These are phyloP conservation scores for Aspergillus costaricaensis DNA, from an alignment of 2,329 filamentous ascomycete species.

Conservation along the genomic window DNA sequence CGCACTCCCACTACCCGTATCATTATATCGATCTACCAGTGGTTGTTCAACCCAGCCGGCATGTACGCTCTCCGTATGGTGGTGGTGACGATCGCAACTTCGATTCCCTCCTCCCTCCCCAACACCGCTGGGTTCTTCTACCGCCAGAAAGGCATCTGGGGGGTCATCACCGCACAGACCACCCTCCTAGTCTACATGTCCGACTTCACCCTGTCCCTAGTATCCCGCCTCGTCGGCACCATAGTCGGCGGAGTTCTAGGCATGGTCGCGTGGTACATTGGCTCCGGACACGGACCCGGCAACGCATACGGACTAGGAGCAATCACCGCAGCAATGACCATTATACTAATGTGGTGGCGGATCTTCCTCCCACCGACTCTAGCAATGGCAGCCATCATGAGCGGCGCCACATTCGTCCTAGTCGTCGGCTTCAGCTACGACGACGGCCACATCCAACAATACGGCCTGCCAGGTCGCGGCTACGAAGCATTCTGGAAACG, in stretches of 20 bases:
- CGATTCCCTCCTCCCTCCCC: conserved; percentile 48
- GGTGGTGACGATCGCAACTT: conserved; percentile 48
- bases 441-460: conserved; percentile 44
- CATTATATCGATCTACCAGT: conserved; percentile 38
- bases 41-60: conserved; percentile 39
- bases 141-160: conserved; percentile 56
- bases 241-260: conserved; percentile 52
- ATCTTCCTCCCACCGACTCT: conserved; percentile 37
- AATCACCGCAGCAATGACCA: conserved; percentile 35
- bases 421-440: conserved; percentile 53
- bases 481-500: conserved; percentile 55
- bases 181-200: conserved; percentile 53
- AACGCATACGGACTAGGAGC: conserved; percentile 56
- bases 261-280: conserved; percentile 55
- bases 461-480: conserved; percentile 51
- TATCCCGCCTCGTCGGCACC: conserved; percentile 47
- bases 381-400: conserved; percentile 41
- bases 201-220: conserved; percentile 52
- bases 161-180: conserved; percentile 54
- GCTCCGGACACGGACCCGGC: conserved; percentile 50
- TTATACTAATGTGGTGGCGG: conserved; percentile 39
- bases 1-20: conserved; percentile 31
- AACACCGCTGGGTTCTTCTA: conserved; percentile 53
- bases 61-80: conserved; percentile 54
- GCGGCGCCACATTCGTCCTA: conserved; percentile 47